Percentiles rank a stretch among this genome's conserved stretches.
phyloP scores from a whole-genome alignment of 2,329 filamentous ascomycete species.

The Aspergillus ochraceoroseus region DNA sequence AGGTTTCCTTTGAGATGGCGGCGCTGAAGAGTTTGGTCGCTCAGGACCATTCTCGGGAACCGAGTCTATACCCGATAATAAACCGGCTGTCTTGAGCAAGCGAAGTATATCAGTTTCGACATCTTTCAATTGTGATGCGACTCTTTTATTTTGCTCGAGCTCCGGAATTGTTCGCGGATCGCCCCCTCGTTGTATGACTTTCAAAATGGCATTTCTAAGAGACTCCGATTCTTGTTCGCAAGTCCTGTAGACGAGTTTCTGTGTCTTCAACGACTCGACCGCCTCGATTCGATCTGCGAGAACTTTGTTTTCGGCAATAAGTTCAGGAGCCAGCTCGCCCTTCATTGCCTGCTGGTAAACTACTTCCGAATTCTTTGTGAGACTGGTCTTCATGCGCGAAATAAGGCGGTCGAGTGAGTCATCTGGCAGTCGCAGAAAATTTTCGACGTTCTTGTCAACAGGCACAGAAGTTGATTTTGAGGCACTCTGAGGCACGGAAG shows the following conservation, averaged over 20 bases:
- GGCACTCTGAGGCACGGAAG: slow-evolving; percentile 7
- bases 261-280: slow-evolving; percentile 32
- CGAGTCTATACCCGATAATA: slow-evolving; percentile 21
- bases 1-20: neutral
- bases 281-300: slow-evolving; percentile 38
- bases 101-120: slow-evolving; percentile 33
- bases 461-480: slow-evolving; percentile 13
- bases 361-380: slow-evolving; percentile 35
- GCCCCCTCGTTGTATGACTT: slow-evolving; percentile 33
- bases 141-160: slow-evolving; percentile 32
- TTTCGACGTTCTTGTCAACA: slow-evolving; percentile 25
- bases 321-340: slow-evolving; percentile 31
- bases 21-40: neutral
- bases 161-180: slow-evolving; percentile 33
- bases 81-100: slow-evolving; percentile 31
- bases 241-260: slow-evolving; percentile 26
- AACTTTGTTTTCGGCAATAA: slow-evolving; percentile 35
- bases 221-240: slow-evolving; percentile 31
- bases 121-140: slow-evolving; percentile 32
- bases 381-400: slow-evolving; percentile 28
- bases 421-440: slow-evolving; percentile 32
- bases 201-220: slow-evolving; percentile 36
- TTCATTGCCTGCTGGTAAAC: slow-evolving; percentile 38
- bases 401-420: slow-evolving; percentile 27
- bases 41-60: neutral